Evolutionary conservation across 225 moss, liverwort and hornwort species (phyloP).

Genomic region (Asterella californica): DNA sequence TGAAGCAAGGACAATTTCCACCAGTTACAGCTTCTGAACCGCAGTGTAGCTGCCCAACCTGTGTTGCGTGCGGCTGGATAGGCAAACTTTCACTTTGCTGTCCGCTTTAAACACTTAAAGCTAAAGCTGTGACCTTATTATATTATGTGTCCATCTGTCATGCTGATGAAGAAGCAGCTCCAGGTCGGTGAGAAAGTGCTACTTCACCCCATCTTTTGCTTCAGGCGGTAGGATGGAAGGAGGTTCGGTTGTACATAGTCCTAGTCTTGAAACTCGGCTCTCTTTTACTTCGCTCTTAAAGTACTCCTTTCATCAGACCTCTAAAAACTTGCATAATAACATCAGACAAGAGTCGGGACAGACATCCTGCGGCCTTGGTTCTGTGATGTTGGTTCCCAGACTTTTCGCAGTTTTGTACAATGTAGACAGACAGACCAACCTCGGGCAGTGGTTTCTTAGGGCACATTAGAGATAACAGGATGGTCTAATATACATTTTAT

Average conservation of each 20-base stretch:
- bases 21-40: not conserved
- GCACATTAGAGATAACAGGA: no score
- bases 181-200: not conserved
- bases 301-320: not conserved
- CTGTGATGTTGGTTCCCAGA: not conserved
- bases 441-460: no score
- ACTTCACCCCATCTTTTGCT: not conserved
- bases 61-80: not conserved
- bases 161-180: not conserved
- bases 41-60: no score
- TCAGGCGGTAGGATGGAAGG: not conserved
- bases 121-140: not conserved
- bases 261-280: not conserved
- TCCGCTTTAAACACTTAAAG: not conserved
- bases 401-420: not conserved
- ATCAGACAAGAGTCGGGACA: conserved; percentile 1
- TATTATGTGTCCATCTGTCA: not conserved
- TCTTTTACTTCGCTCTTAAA: not conserved
- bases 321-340: not conserved
- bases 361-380: not conserved
- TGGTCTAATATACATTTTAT: no score
- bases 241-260: not conserved
- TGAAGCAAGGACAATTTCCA: not conserved
- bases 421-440: not conserved
- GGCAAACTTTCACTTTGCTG: not conserved